Conservation (phyloP, 306 rosid genomes). For the Citrullus mucosospermus region DNA sequence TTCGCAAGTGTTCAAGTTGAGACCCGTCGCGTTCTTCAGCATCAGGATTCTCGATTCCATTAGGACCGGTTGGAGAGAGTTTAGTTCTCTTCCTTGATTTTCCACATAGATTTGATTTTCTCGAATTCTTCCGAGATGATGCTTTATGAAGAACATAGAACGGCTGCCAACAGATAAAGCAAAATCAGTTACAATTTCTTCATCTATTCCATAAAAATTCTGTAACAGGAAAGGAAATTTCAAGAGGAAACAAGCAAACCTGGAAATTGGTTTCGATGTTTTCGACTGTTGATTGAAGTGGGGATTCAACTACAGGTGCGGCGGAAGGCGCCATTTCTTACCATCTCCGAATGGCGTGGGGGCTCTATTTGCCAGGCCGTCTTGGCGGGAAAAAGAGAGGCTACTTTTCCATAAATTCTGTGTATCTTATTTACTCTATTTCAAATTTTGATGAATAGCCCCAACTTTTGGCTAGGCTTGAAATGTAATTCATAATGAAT, state of each 20-base stretch:
- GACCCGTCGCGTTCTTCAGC: conserved; percentile 21
- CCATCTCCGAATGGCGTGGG: neutral
- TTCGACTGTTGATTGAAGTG: conserved; percentile 5
- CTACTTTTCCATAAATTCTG: neutral
- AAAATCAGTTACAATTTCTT: neutral
- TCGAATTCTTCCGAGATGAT: conserved; percentile 25
- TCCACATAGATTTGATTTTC: conserved; percentile 20
- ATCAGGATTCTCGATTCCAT: conserved; percentile 21
- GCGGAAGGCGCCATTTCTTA: conserved; percentile 8
- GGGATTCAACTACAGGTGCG: neutral
- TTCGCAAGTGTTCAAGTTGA: conserved; percentile 19
- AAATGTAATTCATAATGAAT: neutral
- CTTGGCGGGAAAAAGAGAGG: conserved; percentile 8
- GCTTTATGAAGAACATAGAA: conserved; percentile 71
- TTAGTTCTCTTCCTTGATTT: conserved; percentile 37
- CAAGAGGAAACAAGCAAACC: conserved; percentile 2
- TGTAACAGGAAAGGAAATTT: neutral
- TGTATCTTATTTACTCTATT: neutral
- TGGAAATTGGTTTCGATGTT: conserved; percentile 8
- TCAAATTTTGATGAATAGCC: neutral
- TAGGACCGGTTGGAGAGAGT: conserved; percentile 23
- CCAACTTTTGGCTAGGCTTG: neutral
- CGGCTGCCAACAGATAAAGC: conserved; percentile 25
- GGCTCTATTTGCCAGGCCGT: neutral
- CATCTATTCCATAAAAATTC: neutral